Conservation (phyloP, 2,329 filamentous ascomycete species). For the Didymosphaeria variabile region DNA sequence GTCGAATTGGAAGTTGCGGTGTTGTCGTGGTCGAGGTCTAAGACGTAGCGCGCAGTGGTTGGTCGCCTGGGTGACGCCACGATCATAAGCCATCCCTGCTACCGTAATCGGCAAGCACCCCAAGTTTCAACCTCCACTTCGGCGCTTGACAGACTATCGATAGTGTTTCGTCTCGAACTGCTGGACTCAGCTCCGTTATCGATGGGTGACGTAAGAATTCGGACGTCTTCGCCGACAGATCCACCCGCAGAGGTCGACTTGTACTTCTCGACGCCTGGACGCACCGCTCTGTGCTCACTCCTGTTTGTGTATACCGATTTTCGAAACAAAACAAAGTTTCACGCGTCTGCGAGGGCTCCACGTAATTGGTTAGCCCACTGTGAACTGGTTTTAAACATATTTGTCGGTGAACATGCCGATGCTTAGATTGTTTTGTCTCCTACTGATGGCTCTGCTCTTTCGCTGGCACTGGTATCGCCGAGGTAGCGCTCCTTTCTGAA, state of each 20-base stretch:
- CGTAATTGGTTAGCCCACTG: background rate
- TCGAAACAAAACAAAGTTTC: background rate
- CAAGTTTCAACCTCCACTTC: slow-evolving; percentile 14
- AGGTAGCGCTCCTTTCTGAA: background rate
- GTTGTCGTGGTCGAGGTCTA: slow-evolving; percentile 37
- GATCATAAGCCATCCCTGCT: slow-evolving; percentile 27
- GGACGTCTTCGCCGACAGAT: background rate
- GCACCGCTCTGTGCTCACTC: background rate
- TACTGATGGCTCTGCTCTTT: background rate
- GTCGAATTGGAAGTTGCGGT: slow-evolving; percentile 34
- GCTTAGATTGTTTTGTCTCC: slow-evolving; percentile 6
- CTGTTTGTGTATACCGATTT: background rate
- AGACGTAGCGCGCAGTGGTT: slow-evolving; percentile 37
- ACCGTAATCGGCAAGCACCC: slow-evolving; percentile 6
- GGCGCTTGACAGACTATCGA: slow-evolving; percentile 6
- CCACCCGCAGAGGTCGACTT: background rate
- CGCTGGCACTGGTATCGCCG: background rate
- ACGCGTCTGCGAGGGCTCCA: background rate
- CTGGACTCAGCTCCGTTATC: background rate
- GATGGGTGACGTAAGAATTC: background rate
- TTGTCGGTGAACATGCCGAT: background rate
- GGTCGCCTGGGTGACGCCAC: slow-evolving; percentile 36
- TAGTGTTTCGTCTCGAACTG: slow-evolving; percentile 3
- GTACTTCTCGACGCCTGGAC: background rate
- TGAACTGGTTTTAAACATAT: background rate